phyloP scores from a whole-genome alignment of 73 alveolate genomes.

The Paraurostyla sp. region DNA sequence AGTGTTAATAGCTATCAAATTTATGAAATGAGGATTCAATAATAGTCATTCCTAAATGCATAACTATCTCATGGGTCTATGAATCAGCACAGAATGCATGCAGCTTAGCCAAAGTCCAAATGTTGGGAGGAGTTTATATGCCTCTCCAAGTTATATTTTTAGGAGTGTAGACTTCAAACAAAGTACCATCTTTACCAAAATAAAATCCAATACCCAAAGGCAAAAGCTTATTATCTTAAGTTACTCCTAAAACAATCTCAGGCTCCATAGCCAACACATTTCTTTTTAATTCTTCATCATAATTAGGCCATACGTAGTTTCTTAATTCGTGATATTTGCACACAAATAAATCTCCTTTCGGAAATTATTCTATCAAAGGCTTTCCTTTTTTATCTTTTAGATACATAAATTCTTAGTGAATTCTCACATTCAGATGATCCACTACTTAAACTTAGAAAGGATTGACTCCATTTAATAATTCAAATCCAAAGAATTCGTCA shows the following conservation, averaged over 20 bases:
- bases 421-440: background rate
- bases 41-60: conserved; percentile 28
- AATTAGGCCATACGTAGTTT: background rate
- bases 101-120: background rate
- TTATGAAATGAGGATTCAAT: conserved; percentile 14
- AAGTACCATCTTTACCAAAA: conserved; percentile 12
- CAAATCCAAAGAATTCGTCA: conserved; percentile 3
- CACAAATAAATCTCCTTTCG: conserved; percentile 10
- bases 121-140: background rate
- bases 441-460: conserved; percentile 27
- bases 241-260: background rate
- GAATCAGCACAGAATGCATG: conserved; percentile 29
- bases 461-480: conserved; percentile 21
- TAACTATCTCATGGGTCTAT: conserved; percentile 8
- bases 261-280: conserved; percentile 9
- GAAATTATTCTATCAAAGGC: background rate
- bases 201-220: conserved; percentile 1
- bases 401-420: background rate
- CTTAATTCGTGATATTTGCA: conserved; percentile 21
- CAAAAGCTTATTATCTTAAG: background rate
- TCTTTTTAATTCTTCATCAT: background rate
- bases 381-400: background rate
- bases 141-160: conserved; percentile 13
- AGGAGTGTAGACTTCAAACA: conserved; percentile 3
- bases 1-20: background rate